phyloP scores from a whole-genome alignment of 2,329 filamentous ascomycete species.

The Davidsoniella eucalypti region DNA sequence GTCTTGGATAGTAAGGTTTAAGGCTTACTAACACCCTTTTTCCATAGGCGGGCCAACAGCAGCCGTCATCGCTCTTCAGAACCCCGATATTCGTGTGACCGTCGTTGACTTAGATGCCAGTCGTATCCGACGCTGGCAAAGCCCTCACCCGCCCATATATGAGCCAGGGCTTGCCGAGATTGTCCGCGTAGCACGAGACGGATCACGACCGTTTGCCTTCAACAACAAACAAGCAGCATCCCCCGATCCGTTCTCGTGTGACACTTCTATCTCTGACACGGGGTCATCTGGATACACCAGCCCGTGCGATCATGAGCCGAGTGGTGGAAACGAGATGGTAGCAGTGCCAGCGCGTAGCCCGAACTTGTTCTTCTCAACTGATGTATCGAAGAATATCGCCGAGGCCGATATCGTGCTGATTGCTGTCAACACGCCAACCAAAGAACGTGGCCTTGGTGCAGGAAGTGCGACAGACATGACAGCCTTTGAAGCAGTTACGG shows the following conservation, averaged over 20 bases:
- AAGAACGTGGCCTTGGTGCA: constrained; percentile 50
- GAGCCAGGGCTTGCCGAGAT: constrained; percentile 56
- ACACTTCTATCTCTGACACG: constrained; percentile 16
- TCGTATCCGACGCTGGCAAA: constrained; percentile 59
- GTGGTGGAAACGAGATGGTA: constrained; percentile 14
- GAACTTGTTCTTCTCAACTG: constrained; percentile 60
- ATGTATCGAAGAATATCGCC: constrained; percentile 42
- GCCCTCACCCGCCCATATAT: constrained; percentile 55
- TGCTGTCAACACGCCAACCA: constrained; percentile 67
- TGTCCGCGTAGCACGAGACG: constrained; percentile 47
- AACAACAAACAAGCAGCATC: constrained; percentile 19
- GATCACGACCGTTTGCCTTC: constrained; percentile 29
- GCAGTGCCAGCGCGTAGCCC: constrained; percentile 30
- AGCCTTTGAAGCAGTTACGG: constrained; percentile 52
- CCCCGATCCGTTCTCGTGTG: background rate
- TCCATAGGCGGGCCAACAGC: constrained; percentile 53
- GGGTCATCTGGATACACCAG: background rate
- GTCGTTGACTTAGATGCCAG: constrained; percentile 54
- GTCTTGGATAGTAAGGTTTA: no score
- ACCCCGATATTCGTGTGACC: constrained; percentile 52
- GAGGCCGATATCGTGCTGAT: constrained; percentile 61
- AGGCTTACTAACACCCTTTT: background rate
- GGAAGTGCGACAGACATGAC: constrained; percentile 58
- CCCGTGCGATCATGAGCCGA: background rate
- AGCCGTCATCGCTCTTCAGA: constrained; percentile 57